Evolutionary conservation across 805 yeast species (phyloP).

Genomic region (Saccharomycopsis schoenii): DNA sequence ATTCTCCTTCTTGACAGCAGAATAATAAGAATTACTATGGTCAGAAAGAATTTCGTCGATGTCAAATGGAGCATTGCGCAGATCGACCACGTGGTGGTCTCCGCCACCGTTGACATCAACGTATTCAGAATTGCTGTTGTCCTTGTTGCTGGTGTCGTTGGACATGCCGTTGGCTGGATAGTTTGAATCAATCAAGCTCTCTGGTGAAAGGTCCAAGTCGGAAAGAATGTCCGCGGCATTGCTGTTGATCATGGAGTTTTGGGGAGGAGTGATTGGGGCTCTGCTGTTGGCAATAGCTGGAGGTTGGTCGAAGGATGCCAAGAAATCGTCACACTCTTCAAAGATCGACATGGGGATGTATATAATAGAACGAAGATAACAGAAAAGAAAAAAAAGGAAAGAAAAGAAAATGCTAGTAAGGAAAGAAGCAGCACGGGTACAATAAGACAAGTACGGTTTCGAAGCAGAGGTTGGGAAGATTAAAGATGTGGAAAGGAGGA

Average conservation of each 20-base stretch:
- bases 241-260: background rate
- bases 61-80: background rate
- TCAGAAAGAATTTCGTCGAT: background rate
- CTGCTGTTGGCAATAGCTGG: background rate
- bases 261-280: background rate
- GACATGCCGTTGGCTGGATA: background rate
- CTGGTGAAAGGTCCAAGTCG: background rate
- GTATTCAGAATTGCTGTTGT: conserved; percentile 8
- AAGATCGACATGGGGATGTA: conserved; percentile 22
- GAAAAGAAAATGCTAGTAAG: too few species aligned
- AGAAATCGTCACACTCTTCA: conserved; percentile 26
- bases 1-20: background rate
- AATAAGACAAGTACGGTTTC: too few species aligned
- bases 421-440: too few species aligned
- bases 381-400: background rate
- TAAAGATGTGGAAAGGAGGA: too few species aligned
- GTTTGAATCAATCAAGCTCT: background rate
- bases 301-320: conserved; percentile 22
- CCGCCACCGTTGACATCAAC: conserved; percentile 7
- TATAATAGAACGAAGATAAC: background rate
- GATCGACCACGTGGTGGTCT: background rate
- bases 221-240: background rate
- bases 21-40: background rate
- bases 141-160: background rate
- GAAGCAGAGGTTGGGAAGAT: too few species aligned